Percentiles rank a stretch among this genome's conserved stretches.
Evolutionary conservation across 2,329 filamentous ascomycete genomes (phyloP).

Genomic region (Thermothelomyces thermophilus): DNA sequence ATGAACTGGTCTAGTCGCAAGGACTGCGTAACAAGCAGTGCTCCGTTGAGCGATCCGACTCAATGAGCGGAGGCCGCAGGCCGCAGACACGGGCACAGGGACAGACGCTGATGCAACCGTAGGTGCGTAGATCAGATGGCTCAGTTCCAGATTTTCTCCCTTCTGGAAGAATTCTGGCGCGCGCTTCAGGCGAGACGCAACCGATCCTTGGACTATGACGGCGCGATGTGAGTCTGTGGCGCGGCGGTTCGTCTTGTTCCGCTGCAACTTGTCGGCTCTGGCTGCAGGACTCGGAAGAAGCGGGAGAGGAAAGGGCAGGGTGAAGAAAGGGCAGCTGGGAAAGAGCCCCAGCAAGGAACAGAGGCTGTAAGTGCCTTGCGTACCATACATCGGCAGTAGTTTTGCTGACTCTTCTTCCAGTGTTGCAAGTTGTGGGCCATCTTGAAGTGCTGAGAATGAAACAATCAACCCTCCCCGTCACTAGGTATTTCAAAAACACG

Average conservation of each 20-base stretch:
- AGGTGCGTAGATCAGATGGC: neutral
- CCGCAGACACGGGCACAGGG: neutral
- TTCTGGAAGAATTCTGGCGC: constrained; percentile 20
- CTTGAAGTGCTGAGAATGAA: too few relatives aligned
- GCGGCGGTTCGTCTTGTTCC: neutral
- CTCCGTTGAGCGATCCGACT: constrained; percentile 8
- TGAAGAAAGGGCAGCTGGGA: too few relatives aligned
- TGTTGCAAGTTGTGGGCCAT: neutral
- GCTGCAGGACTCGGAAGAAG: neutral
- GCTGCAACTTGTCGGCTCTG: neutral
- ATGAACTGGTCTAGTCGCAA: too few relatives aligned
- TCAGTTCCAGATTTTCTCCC: neutral
- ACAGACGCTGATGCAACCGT: constrained; percentile 13
- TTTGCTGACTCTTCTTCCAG: too few relatives aligned
- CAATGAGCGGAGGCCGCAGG: constrained; percentile 4
- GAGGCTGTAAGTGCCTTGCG: too few relatives aligned
- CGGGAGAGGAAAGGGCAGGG: neutral
- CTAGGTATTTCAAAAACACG: too few relatives aligned
- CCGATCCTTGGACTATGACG: constrained; percentile 15
- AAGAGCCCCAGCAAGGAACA: too few relatives aligned
- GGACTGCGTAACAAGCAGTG: too few relatives aligned
- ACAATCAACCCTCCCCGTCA: too few relatives aligned
- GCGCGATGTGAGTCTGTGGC: constrained; percentile 9
- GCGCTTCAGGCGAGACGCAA: constrained; percentile 3
- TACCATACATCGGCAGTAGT: too few relatives aligned